Base-by-base conservation (phyloP, 169 alveolate genomes). In the Eimeria praecox region DNA sequence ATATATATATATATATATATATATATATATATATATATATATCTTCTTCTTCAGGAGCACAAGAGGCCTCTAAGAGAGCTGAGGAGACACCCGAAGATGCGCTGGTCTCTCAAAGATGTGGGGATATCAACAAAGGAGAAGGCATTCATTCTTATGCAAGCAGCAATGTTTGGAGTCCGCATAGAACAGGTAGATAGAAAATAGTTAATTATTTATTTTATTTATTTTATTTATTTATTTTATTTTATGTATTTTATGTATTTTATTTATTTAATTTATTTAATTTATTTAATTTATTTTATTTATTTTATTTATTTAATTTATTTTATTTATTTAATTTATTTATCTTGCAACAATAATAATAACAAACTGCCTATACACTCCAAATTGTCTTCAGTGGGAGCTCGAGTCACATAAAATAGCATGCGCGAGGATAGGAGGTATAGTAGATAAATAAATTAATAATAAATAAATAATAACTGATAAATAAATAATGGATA, bases 111-210 rank as follows among this genome's bases (percentile, higher is more conserved):
- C 30, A 40, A 78, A 30, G 38, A 78, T 3, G 3, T 56, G 35
- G 88, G 38, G 4, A 78, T 78, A 16, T 40, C 33, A 18, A 18
- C 88, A 12, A 78, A 78, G 35, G 62, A 33, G 46, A 78, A 78
- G 35, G 56, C 88, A 5, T 78, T 78, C n/a, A 62, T 78, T 5
- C n/a, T 78, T 3, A 78, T 78, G 88, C 88, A 78, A 44, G 88
- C 88, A 42, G 88, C 88, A 3, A 33, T 78, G 6, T 40, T 16
- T 54, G 88, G 62, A 3, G 24, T 44, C 10, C 88, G 88, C 10
- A 40, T 78, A 2, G 88, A 78, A 24, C 88, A 78, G 44, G 88
- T 78, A 38, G 42, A 24, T 62, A 78, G 44, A 62, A 40, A 38
- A 78, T 24, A 40, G 16, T 62, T 62, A 16, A 10, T 62, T 62